Percentiles rank a stretch among this genome's conserved stretches.
phyloP scores from a whole-genome alignment of 768 basidiomycete species.

The Amanita inopinata region DNA sequence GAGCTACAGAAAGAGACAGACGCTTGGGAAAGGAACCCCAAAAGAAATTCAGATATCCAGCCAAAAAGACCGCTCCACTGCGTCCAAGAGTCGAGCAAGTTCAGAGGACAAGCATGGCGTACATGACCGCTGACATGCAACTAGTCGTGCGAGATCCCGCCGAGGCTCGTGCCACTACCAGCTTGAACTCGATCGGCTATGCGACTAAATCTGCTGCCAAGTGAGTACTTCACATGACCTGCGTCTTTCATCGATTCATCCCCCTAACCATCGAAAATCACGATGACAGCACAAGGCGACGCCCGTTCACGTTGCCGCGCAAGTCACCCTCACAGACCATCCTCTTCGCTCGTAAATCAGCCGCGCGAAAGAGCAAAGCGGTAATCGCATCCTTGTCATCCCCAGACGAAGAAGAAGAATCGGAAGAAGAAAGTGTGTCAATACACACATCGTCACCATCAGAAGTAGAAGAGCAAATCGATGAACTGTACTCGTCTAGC shows the following conservation, averaged over 20 bases:
- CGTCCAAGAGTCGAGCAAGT: background rate
- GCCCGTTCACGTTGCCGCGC: background rate
- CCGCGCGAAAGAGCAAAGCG: constrained; percentile 10
- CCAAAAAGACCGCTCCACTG: too few species aligned
- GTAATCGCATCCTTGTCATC: background rate
- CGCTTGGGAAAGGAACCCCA: too few species aligned
- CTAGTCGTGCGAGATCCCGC: too few species aligned
- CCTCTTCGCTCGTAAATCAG: constrained; percentile 7
- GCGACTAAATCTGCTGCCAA: background rate
- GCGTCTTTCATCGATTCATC: too few species aligned
- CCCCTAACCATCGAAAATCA: too few species aligned
- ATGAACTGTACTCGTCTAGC: constrained; percentile 11
- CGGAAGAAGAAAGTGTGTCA: background rate
- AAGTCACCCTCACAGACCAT: too few species aligned
- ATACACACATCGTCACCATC: background rate
- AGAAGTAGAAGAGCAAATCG: constrained; percentile 7
- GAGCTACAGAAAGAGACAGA: too few species aligned
- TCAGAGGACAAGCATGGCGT: background rate
- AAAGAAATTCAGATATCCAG: too few species aligned
- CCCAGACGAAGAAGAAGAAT: background rate
- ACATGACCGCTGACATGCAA: background rate
- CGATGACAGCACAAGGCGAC: too few species aligned
- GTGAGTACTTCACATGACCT: background rate
- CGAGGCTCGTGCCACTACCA: too few species aligned
- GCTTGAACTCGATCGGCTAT: too few species aligned